These are phyloP conservation scores for Tricholoma bakamatsutake DNA, from an alignment of 768 basidiomycete species.

Conservation along the genomic window DNA sequence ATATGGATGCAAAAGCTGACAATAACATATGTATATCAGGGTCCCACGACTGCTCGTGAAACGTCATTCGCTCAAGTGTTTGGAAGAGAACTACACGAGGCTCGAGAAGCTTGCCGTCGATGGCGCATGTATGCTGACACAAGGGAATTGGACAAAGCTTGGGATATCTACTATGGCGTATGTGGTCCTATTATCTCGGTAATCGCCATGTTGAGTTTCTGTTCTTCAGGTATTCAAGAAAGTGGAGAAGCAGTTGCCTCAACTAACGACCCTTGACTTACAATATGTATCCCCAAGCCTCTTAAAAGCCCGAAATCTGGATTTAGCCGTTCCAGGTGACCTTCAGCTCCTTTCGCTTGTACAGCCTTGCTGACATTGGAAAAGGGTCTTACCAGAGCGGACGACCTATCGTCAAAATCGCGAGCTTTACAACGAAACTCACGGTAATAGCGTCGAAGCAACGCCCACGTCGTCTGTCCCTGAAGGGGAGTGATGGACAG, in stretches of 20 bases:
- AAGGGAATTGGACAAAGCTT: slow-evolving; percentile 90
- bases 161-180: slow-evolving; percentile 97
- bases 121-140: slow-evolving; percentile 85
- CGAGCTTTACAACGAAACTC: slow-evolving; percentile 82
- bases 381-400: slow-evolving; percentile 90
- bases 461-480: slow-evolving; percentile 80
- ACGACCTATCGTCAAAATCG: slow-evolving; percentile 73
- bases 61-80: slow-evolving; percentile 94
- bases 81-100: slow-evolving; percentile 87
- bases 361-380: background rate
- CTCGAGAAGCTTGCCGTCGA: slow-evolving; percentile 83
- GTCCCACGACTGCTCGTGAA: slow-evolving; percentile 90
- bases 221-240: slow-evolving; percentile 81
- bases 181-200: slow-evolving; percentile 17
- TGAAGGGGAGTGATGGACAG: slow-evolving; percentile 87
- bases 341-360: slow-evolving; percentile 1
- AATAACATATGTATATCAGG: slow-evolving; percentile 38
- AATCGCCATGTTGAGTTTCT: background rate
- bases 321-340: slow-evolving; percentile 92
- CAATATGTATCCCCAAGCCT: slow-evolving; percentile 96
- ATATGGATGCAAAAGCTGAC: background rate
- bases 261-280: slow-evolving; percentile 84
- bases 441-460: slow-evolving; percentile 96
- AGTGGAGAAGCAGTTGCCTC: slow-evolving; percentile 89
- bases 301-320: slow-evolving; percentile 81